Evolutionary conservation across 495 filamentous ascomycete species (phyloP).

Genomic region (Podospora pseudopauciseta): DNA sequence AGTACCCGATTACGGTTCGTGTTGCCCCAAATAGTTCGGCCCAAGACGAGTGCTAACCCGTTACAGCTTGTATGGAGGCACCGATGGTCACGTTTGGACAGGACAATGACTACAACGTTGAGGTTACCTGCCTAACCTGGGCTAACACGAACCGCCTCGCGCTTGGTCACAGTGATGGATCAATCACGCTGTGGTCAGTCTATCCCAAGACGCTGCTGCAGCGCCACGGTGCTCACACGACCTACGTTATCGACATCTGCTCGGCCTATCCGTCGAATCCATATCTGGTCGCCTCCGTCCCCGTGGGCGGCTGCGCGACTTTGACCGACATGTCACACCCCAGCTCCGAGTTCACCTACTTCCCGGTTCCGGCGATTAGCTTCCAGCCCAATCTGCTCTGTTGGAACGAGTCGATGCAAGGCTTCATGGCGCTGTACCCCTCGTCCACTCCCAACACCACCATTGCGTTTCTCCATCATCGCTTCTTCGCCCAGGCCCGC

Average conservation of each 20-base stretch:
- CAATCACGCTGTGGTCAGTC: constrained; percentile 47
- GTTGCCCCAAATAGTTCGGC: background rate
- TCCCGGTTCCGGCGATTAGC: constrained; percentile 41
- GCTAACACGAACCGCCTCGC: constrained; percentile 46
- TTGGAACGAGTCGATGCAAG: constrained; percentile 46
- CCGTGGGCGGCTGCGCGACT: constrained; percentile 44
- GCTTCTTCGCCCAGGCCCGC: constrained; percentile 44
- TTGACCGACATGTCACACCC: constrained; percentile 45
- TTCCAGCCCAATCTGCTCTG: constrained; percentile 46
- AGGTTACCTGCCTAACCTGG: constrained; percentile 48
- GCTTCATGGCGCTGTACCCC: constrained; percentile 45
- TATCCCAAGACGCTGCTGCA: constrained; percentile 38
- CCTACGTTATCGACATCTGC: constrained; percentile 45
- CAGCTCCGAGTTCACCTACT: constrained; percentile 44
- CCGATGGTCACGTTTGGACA: constrained; percentile 41
- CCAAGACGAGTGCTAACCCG: background rate
- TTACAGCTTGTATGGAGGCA: constrained; percentile 37
- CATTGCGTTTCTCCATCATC: constrained; percentile 43
- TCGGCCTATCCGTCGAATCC: constrained; percentile 47
- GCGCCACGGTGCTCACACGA: constrained; percentile 41
- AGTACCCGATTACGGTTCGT: constrained; percentile 35
- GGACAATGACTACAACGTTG: constrained; percentile 39
- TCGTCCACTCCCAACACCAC: constrained; percentile 45
- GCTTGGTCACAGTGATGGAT: constrained; percentile 47
- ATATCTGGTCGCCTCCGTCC: constrained; percentile 43